Percentiles rank a stretch among this genome's conserved stretches.
These are phyloP conservation scores for Hepatocystis sp. DNA, from an alignment of 169 alveolate species.

Conservation along the genomic window DNA sequence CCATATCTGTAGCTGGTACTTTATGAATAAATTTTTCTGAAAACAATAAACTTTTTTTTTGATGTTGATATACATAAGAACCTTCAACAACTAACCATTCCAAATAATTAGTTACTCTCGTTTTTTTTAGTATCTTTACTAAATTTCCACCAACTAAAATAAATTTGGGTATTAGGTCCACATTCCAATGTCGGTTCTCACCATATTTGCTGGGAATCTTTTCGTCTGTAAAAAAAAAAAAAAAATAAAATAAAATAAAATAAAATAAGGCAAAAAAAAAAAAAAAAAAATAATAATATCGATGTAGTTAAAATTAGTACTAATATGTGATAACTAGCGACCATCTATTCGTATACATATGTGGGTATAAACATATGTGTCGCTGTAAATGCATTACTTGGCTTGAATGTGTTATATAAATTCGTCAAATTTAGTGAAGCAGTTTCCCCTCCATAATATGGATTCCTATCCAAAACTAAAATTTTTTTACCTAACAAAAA, in stretches of 20 bases:
- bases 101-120: slow-evolving; percentile 93
- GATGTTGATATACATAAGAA: slow-evolving; percentile 97
- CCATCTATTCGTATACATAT: too few relatives aligned
- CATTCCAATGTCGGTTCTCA: slow-evolving; percentile 98
- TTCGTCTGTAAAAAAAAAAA: slow-evolving; percentile 76
- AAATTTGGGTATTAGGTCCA: slow-evolving; percentile 98
- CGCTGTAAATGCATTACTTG: slow-evolving; percentile 79
- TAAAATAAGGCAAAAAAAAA: not conserved
- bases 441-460: slow-evolving; percentile 98
- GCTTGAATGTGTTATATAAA: slow-evolving; percentile 94
- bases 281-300: not conserved
- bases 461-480: slow-evolving; percentile 96
- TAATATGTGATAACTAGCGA: too few relatives aligned
- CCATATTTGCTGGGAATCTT: slow-evolving; percentile 95
- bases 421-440: slow-evolving; percentile 98
- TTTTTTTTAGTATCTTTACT: slow-evolving; percentile 95
- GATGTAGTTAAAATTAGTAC: not conserved
- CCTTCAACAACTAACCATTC: slow-evolving; percentile 99
- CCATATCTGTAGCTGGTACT: slow-evolving; percentile 99
- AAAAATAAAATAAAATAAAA: not conserved
- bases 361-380: not conserved
- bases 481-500: slow-evolving; percentile 93
- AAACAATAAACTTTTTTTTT: slow-evolving; percentile 95
- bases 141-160: slow-evolving; percentile 98
- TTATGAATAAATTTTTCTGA: slow-evolving; percentile 96